Evolutionary conservation across 2,329 filamentous ascomycete genomes (phyloP), one percentile per base, ranked within the genome.

Genomic region (Pseudogymnoascus sp.): DNA sequence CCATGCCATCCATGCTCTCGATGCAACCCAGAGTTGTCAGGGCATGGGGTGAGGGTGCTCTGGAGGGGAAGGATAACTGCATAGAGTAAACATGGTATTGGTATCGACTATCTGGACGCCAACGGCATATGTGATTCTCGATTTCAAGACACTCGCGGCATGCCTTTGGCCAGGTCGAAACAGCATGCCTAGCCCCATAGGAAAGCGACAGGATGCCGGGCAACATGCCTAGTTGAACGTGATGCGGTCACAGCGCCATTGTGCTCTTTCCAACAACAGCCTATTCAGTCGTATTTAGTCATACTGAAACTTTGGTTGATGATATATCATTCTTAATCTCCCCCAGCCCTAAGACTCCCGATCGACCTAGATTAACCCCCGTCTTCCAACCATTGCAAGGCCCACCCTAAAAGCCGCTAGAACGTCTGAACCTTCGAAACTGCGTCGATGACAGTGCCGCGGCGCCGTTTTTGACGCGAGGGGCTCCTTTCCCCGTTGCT

Each of bases 251-350:
- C 51, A 34, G 51, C 51, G 51, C 51, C 51, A 57, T 57, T 57
- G 51, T 57, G 51, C 28, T 57, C 51, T 34, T 57, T 57, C 51
- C 51, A 57, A 57, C 28, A 57, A 19, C 51, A 57, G n/a, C 51
- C 51, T 34, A 34, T 19, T 57, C 14, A 34, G 51, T 31, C 51
- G 7, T 6, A n/a, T 16, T 34, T 34, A 57, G 51, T 57, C 28
- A 34, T 28, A 11, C 51, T 57, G 16, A 57, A 57, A 57, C 51
- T 34, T 57, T 57, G 28, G 51, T 34, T 57, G 16, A 57, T 57
- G 48, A 57, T 57, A 57, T 57, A 57, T 57, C 51, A 57, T 34
- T 21, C 51, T 19, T 57, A 57, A 34, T 57, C 28, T 57, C 51
- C 28, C 51, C 51, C 51, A 57, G 51, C 28, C 28, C 51, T 19